Base-by-base conservation (phyloP, 106 monocot genomes). In the Dactylorhiza incarnata region DNA sequence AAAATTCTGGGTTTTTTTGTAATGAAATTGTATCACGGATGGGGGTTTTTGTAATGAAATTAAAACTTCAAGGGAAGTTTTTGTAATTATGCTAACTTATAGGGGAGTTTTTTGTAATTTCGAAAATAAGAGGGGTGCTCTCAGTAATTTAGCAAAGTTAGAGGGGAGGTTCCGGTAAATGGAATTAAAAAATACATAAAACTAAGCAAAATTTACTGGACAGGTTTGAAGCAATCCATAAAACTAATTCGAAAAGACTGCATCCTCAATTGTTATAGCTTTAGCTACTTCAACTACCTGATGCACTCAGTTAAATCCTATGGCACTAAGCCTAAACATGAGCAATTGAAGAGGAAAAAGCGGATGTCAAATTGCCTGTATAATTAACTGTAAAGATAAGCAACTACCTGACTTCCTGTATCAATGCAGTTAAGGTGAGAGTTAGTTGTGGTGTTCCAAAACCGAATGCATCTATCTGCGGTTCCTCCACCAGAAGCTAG, bases 401-500 rank as follows among this genome's bases (percentile, higher is more conserved):
- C 22, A 49, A 17, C 11, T 90, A 94, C 99, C 94, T 99, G 99
- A 82, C 99, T 99, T 81, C 94, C 94, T 58, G 99, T 99, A 69
- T 99, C 94, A 56, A 94, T 80, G 75, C 87, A 92, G 54, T 80
- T 94, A 68, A 94, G 81, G 54, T 90, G 86, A 63, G 94, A 78
- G 49, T 99, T 94, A 4, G 89, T 88, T n/a, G 91, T 92, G 69
- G 99, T 94, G 74, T 99, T 99, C 94, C 91, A 92, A 74, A 99
- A 94, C 37, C 94, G 91, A 74, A 99, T 94, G 72, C 92, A 94
- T 59, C 94, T 82, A 72, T 99, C 99, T 80, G 99, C 99, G 45
- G 99, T 99, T 20, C 99, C 99, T n/a, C 94, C 99, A 69, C 99
- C 99, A 61, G 99, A 99, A 75, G 99, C 89, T 77, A 99, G 86